A percentile compares a stretch with the other conserved stretches of the same genome.
Conservation (phyloP, 176 grass and related monocot genomes). For the Oryza brachyantha region DNA sequence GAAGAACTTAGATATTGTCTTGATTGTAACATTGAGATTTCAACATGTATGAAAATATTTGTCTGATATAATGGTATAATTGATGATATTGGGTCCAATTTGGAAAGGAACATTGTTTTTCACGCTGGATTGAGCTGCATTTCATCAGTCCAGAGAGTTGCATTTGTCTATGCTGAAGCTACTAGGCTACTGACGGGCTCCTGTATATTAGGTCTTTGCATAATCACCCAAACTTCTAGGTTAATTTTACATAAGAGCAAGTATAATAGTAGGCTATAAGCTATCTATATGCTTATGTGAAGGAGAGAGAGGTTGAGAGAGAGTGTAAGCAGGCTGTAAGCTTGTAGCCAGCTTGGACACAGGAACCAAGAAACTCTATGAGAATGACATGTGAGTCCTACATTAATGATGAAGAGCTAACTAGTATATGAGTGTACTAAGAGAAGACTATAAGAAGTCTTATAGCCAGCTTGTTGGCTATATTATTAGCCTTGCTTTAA, state of each 20-base stretch:
- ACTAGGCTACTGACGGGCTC: constrained; percentile 54
- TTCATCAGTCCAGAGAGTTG: neutral
- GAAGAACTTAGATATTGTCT: neutral
- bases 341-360: too few relatives aligned
- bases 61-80: neutral
- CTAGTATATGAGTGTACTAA: too few relatives aligned
- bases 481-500: too few relatives aligned
- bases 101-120: neutral
- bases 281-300: too few relatives aligned
- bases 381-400: too few relatives aligned
- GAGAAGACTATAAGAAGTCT: too few relatives aligned
- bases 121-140: neutral
- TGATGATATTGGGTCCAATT: neutral
- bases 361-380: too few relatives aligned
- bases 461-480: too few relatives aligned
- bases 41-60: neutral
- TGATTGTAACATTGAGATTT: neutral
- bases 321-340: too few relatives aligned
- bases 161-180: neutral
- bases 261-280: too few relatives aligned
- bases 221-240: neutral
- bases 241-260: constrained; percentile 11
- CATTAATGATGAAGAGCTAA: too few relatives aligned
- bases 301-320: too few relatives aligned
- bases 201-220: constrained; percentile 86